phyloP scores from a whole-genome alignment of 2,329 filamentous ascomycete genomes.

The Cercospora beticola region DNA sequence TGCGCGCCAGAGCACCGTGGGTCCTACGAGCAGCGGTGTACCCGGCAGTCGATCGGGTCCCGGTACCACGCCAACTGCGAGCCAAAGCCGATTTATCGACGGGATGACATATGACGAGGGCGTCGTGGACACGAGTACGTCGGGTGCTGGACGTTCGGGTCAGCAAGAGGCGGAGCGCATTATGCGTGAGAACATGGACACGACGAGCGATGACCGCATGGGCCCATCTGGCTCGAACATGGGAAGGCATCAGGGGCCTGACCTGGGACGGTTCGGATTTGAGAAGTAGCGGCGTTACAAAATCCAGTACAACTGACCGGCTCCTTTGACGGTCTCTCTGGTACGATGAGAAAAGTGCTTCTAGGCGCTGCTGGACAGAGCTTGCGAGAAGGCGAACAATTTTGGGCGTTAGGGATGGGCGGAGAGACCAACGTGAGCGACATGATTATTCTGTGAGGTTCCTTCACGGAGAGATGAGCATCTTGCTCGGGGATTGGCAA shows the following conservation, averaged over 20 bases:
- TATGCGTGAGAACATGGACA: conserved; percentile 59
- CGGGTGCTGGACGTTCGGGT: conserved; percentile 28
- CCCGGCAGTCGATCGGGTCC: conserved; percentile 52
- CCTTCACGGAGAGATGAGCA: not conserved
- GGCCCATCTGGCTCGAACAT: conserved; percentile 10
- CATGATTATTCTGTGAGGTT: not conserved
- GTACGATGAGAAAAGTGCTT: not conserved
- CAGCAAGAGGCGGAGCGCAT: conserved; percentile 63
- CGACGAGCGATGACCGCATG: conserved; percentile 37
- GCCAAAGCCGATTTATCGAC: conserved; percentile 47
- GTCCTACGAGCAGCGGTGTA: not conserved
- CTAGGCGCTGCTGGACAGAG: not conserved
- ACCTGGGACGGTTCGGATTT: conserved; percentile 61
- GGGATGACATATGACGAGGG: conserved; percentile 48
- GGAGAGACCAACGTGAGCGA: not conserved
- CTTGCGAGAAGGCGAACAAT: not conserved
- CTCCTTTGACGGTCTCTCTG: not conserved
- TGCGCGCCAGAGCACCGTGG: conserved; percentile 63
- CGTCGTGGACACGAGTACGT: conserved; percentile 41
- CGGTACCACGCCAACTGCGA: conserved; percentile 36
- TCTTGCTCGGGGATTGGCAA: not conserved
- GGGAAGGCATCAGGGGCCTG: conserved; percentile 42
- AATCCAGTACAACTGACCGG: not conserved
- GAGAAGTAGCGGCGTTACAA: conserved; percentile 43
- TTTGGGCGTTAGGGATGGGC: not conserved